These are phyloP conservation scores for Brassica cretica DNA, from an alignment of 345 rosid species.

Conservation along the genomic window DNA sequence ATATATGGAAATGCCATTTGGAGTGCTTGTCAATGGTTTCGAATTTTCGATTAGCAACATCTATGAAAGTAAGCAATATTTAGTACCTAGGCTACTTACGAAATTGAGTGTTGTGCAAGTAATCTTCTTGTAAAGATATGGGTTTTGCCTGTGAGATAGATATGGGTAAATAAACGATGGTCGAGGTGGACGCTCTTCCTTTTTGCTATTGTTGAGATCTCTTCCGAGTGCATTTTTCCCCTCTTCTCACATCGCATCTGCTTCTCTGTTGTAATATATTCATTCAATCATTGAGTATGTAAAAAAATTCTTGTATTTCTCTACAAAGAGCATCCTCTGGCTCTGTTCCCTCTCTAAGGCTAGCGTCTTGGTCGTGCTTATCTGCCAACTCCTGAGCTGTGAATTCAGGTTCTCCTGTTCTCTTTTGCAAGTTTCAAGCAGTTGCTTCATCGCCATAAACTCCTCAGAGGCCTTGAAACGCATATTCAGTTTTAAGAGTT, in stretches of 20 bases:
- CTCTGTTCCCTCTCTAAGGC: not conserved
- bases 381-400: constrained; percentile 5
- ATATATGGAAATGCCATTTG: not conserved
- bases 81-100: not conserved
- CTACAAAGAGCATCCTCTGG: not conserved
- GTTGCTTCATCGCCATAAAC: not conserved
- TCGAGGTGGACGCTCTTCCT: constrained; percentile 34
- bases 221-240: constrained; percentile 35
- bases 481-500: not conserved
- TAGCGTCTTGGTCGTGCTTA: not conserved
- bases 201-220: constrained; percentile 27
- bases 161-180: constrained; percentile 35
- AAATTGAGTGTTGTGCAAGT: not conserved
- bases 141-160: constrained; percentile 40
- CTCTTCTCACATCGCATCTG: constrained; percentile 40
- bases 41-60: not conserved
- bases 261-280: constrained; percentile 30
- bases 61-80: not conserved
- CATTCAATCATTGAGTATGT: constrained; percentile 3
- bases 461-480: constrained; percentile 9
- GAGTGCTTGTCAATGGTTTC: not conserved
- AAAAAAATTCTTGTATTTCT: constrained; percentile 10
- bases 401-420: constrained; percentile 13
- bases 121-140: not conserved
- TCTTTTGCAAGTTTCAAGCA: not conserved